Evolutionary conservation across 2,329 filamentous ascomycete species (phyloP).

Genomic region (Plenodomus tracheiphilus): DNA sequence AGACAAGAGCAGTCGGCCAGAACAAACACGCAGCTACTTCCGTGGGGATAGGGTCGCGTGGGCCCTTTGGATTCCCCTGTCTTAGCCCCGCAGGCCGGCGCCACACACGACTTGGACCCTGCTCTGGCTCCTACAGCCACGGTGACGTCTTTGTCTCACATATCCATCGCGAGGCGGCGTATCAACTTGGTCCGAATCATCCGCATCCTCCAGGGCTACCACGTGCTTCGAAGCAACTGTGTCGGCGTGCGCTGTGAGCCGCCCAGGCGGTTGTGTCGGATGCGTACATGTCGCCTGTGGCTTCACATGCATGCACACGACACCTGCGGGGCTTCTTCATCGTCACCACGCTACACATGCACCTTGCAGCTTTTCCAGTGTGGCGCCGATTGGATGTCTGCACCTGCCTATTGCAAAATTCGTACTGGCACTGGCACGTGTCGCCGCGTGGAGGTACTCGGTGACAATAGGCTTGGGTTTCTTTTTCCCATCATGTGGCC

Average conservation of each 20-base stretch:
- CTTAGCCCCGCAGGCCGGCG: conserved; percentile 15
- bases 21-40: conserved; percentile 3
- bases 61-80: conserved; percentile 14
- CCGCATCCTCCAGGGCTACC: background rate
- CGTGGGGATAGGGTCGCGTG: conserved; percentile 16
- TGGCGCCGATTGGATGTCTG: conserved; percentile 11
- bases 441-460: background rate
- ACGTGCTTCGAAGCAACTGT: background rate
- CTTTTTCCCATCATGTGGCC: background rate
- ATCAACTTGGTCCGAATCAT: background rate
- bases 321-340: conserved; percentile 11
- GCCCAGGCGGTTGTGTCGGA: conserved; percentile 10
- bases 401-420: background rate
- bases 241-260: background rate
- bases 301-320: conserved; percentile 12
- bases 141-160: conserved; percentile 12
- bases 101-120: conserved; percentile 10
- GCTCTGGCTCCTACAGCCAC: conserved; percentile 9
- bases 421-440: background rate
- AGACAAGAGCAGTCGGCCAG: conserved; percentile 2
- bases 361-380: background rate
- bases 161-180: background rate
- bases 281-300: conserved; percentile 5
- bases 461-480: background rate
- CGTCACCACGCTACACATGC: background rate